phyloP scores from a whole-genome alignment of 1,139 yeast genomes.

The Blastobotrys serpentis region DNA sequence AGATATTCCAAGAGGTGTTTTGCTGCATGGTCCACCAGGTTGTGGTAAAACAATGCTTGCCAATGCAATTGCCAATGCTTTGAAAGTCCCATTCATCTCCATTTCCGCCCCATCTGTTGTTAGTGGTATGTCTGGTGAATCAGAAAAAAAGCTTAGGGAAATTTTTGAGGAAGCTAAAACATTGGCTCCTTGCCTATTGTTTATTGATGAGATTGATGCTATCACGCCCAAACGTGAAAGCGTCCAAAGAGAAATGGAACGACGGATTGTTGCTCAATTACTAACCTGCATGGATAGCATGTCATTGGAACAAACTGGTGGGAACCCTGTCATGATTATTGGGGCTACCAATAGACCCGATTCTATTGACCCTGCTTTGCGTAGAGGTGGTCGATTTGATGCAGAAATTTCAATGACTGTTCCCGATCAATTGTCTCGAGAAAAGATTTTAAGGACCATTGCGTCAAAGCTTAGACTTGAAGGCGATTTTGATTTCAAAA shows the following conservation, averaged over 20 bases:
- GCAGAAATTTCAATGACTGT: constrained; percentile 91
- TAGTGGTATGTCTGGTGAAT: constrained; percentile 99
- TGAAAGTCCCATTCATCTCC: constrained; percentile 87
- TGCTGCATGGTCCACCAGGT: constrained; percentile 97
- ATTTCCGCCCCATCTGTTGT: constrained; percentile 95
- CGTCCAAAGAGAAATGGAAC: constrained; percentile 97
- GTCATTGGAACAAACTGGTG: constrained; percentile 81
- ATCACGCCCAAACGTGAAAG: constrained; percentile 98
- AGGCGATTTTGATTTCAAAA: constrained; percentile 67
- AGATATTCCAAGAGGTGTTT: constrained; percentile 95
- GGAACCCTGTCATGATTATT: constrained; percentile 90
- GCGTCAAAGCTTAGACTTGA: constrained; percentile 57
- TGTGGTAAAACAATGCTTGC: constrained; percentile 98
- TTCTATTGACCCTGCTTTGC: constrained; percentile 88
- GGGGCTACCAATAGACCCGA: constrained; percentile 99
- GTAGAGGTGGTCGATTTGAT: constrained; percentile 97
- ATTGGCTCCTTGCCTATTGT: constrained; percentile 87
- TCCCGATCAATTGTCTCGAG: constrained; percentile 83
- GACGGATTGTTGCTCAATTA: constrained; percentile 92
- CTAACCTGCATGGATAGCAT: constrained; percentile 93
- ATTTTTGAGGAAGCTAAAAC: constrained; percentile 88
- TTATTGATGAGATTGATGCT: constrained; percentile 96
- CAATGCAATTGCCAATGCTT: constrained; percentile 91
- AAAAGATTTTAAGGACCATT: constrained; percentile 73
- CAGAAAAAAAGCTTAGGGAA: constrained; percentile 90